Conservation (phyloP, 331 rosid species). For the Phaseolus coccineus region DNA sequence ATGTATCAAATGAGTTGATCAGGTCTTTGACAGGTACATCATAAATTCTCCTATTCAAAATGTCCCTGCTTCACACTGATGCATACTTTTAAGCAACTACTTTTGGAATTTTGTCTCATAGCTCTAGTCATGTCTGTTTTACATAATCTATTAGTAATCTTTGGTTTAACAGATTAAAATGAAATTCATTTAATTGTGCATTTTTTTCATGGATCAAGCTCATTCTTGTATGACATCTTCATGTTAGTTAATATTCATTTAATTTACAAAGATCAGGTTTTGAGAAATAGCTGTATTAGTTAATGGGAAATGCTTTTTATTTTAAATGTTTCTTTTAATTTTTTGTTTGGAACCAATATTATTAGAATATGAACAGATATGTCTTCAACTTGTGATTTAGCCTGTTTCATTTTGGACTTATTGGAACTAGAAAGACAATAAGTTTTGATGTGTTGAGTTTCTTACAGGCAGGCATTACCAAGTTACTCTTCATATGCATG, state of each 20-base stretch:
- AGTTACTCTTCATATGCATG: neutral
- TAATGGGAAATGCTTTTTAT: neutral
- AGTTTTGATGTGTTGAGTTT: conserved; percentile 24
- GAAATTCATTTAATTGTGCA: conserved; percentile 28
- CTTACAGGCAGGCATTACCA: conserved; percentile 16
- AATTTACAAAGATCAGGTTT: neutral
- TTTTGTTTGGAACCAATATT: conserved; percentile 7
- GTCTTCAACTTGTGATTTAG: conserved; percentile 5
- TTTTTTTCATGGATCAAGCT: neutral
- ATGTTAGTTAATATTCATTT: neutral
- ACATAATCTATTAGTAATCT: conserved; percentile 8
- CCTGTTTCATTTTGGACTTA: conserved; percentile 40
- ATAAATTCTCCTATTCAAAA: conserved; percentile 17
- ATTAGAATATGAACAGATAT: conserved; percentile 17
- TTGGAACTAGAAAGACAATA: conserved; percentile 26
- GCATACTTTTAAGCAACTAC: conserved; percentile 31
- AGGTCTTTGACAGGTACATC: conserved; percentile 91
- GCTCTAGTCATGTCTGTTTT: conserved; percentile 23
- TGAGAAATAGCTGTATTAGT: neutral
- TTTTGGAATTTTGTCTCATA: conserved; percentile 32
- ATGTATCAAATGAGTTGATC: conserved; percentile 91
- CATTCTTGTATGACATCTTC: conserved; percentile 29
- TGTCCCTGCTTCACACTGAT: neutral
- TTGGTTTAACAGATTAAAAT: conserved; percentile 4
- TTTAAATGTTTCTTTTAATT: neutral